Conservation (phyloP, 805 yeast genomes). For the Priceomyces carsonii region DNA sequence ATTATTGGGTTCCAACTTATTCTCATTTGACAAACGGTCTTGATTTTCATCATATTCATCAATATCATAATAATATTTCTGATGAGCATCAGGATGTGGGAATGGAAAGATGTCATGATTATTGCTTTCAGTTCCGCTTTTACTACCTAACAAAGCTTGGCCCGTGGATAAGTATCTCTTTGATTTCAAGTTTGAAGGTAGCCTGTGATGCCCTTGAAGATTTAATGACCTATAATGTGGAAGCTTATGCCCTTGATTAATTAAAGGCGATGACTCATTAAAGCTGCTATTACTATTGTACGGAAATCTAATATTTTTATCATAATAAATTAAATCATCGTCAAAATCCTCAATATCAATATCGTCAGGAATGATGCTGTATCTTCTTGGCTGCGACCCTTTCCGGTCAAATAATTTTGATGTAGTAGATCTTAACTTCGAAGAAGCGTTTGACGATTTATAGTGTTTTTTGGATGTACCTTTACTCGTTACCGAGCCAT, state of each 20-base stretch:
- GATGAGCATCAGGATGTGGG: conserved; percentile 31
- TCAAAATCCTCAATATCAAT: conserved; percentile 55
- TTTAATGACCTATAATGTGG: conserved; percentile 45
- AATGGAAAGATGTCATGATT: conserved; percentile 33
- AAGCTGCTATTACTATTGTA: conserved; percentile 24
- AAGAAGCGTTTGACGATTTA: conserved; percentile 33
- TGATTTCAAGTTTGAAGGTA: conserved; percentile 17
- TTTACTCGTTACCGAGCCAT: conserved; percentile 17
- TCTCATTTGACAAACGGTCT: conserved; percentile 5
- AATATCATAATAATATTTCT: conserved; percentile 35
- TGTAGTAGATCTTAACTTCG: conserved; percentile 63
- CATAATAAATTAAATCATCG: conserved; percentile 51
- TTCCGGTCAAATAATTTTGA: conserved; percentile 72
- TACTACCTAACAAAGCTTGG: conserved; percentile 20
- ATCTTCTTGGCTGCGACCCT: conserved; percentile 70
- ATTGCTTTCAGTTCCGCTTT: conserved; percentile 8
- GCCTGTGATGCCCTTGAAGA: conserved; percentile 22
- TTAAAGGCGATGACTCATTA: conserved; percentile 34
- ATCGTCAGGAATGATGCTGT: conserved; percentile 70
- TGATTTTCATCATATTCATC: conserved; percentile 42
- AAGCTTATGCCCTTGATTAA: conserved; percentile 24
- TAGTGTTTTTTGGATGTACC: conserved; percentile 24
- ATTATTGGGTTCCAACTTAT: conserved; percentile 4
- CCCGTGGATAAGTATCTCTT: conserved; percentile 42
- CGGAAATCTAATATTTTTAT: conserved; percentile 41